Evolutionary conservation across 306 rosid species (phyloP).

Genomic region (Quercus agrifolia): DNA sequence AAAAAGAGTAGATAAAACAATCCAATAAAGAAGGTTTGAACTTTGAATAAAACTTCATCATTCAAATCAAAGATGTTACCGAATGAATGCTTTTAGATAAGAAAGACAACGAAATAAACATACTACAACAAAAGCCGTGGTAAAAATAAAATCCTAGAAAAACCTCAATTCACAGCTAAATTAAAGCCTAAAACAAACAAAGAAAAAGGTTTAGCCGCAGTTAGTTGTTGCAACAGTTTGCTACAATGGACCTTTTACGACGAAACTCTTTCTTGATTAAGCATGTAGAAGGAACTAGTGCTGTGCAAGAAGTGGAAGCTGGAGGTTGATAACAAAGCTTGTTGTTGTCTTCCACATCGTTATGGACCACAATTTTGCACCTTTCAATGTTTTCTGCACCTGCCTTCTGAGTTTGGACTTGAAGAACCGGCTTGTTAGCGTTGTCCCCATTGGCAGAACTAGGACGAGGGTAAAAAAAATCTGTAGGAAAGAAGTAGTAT

Average conservation of each 20-base stretch:
- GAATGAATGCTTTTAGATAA: background rate
- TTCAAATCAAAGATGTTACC: too few relatives aligned
- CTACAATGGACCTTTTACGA: background rate
- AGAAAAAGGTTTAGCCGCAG: background rate
- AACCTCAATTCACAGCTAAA: background rate
- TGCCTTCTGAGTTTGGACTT: background rate
- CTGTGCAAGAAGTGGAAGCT: background rate
- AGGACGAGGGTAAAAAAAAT: constrained; percentile 1
- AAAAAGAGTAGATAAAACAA: background rate
- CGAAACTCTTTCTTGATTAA: background rate
- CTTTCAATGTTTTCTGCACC: background rate
- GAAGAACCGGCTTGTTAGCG: background rate
- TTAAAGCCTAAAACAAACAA: background rate
- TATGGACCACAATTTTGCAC: background rate
- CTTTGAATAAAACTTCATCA: too few relatives aligned
- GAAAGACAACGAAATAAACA: background rate
- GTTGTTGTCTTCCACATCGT: background rate
- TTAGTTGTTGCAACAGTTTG: background rate
- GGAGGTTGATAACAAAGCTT: background rate
- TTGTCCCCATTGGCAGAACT: background rate
- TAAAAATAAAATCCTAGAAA: background rate
- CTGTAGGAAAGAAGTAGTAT: background rate
- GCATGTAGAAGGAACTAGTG: background rate
- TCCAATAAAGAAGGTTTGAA: background rate
- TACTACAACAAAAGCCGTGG: background rate